These are phyloP conservation scores for Syncephalastrum sp. DNA, from an alignment of 371 early-diverging fungal genomes.

Conservation along the genomic window DNA sequence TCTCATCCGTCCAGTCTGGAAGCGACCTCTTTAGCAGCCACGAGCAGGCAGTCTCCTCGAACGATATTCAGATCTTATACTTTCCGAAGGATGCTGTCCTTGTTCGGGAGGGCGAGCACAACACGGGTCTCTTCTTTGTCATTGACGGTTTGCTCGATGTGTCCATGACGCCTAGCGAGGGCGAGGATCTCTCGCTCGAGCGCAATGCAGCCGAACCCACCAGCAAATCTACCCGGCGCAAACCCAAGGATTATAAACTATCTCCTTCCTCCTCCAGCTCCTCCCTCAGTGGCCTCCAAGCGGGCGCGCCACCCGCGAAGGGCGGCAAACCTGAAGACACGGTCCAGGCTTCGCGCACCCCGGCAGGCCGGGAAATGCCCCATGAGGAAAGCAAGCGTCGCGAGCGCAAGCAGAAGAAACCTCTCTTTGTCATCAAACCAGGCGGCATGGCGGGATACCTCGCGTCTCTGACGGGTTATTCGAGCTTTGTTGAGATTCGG, in stretches of 20 bases:
- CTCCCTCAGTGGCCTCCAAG: too few relatives aligned
- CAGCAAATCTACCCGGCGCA: too few relatives aligned
- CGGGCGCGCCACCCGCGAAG: neutral
- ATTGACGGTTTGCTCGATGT: constrained; percentile 89
- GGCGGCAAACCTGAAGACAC: constrained; percentile 14
- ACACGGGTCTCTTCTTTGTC: constrained; percentile 88
- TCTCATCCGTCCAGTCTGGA: constrained; percentile 48
- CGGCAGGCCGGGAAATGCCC: constrained; percentile 31
- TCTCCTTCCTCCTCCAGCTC: too few relatives aligned
- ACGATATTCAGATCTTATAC: constrained; percentile 68
- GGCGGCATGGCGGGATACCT: constrained; percentile 94
- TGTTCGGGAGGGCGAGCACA: constrained; percentile 82
- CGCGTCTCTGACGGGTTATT: constrained; percentile 87
- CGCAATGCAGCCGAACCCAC: neutral
- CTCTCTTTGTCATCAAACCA: constrained; percentile 72
- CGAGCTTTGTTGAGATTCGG: constrained; percentile 82
- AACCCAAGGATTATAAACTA: too few relatives aligned
- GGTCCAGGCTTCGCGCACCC: constrained; percentile 34
- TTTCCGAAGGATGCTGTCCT: constrained; percentile 73
- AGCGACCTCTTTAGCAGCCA: constrained; percentile 16
- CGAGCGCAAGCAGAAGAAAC: constrained; percentile 31
- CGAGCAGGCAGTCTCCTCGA: constrained; percentile 34
- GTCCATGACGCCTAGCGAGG: constrained; percentile 53
- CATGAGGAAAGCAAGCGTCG: constrained; percentile 14
- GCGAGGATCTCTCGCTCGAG: constrained; percentile 32